Conservation (phyloP, 2,329 filamentous ascomycete species). For the Sporothrix mexicana region DNA sequence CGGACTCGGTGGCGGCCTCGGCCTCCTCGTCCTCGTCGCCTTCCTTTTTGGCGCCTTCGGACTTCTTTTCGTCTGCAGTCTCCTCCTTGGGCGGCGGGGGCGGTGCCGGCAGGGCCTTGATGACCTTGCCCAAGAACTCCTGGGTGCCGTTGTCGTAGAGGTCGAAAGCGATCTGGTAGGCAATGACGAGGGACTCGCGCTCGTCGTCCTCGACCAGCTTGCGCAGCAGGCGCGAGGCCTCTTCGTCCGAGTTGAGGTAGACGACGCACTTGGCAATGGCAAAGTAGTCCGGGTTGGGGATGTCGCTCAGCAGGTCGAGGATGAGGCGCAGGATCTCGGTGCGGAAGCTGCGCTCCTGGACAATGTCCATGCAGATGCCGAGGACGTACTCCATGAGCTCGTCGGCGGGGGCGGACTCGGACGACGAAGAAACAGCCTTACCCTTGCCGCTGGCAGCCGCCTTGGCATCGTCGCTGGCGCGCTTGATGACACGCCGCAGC, state of each 20-base stretch:
- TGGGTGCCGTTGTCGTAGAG: constrained; percentile 98
- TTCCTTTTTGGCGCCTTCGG: constrained; percentile 43
- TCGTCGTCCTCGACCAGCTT: constrained; percentile 82
- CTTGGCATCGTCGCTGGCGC: constrained; percentile 86
- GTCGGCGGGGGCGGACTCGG: constrained; percentile 69
- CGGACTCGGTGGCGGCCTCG: constrained; percentile 51
- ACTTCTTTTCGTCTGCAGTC: constrained; percentile 49
- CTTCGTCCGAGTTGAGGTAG: constrained; percentile 88
- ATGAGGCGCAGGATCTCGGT: constrained; percentile 86
- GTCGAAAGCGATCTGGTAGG: constrained; percentile 98
- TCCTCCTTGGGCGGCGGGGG: constrained; percentile 27
- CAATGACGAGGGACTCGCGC: constrained; percentile 77
- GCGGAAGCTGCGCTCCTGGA: constrained; percentile 88
- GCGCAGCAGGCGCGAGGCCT: constrained; percentile 84
- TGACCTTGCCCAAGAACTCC: constrained; percentile 90
- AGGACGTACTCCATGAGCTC: constrained; percentile 97
- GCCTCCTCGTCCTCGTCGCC: constrained; percentile 40
- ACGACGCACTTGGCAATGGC: constrained; percentile 98
- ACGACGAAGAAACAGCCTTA: constrained; percentile 34
- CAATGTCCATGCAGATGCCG: constrained; percentile 95
- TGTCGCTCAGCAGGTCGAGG: constrained; percentile 92
- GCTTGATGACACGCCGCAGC: constrained; percentile 82
- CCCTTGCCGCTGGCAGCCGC: constrained; percentile 62
- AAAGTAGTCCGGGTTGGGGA: constrained; percentile 93
- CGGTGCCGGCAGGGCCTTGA: constrained; percentile 74